phyloP scores from a whole-genome alignment of 108 stramenopile genomes.

The Nannochloropsis oceanica region DNA sequence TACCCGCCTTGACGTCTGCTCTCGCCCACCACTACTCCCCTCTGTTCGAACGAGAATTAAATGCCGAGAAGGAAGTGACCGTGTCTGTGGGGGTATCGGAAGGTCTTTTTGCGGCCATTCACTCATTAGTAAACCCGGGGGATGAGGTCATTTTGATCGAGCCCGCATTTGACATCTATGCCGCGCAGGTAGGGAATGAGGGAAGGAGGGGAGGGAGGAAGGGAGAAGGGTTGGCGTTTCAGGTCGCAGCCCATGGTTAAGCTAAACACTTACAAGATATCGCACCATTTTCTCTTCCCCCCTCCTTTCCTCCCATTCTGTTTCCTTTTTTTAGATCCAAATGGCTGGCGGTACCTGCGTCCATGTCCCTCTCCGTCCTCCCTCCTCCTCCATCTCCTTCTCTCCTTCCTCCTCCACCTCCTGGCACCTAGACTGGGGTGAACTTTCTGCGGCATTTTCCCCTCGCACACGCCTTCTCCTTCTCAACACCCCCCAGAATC shows the following conservation, averaged over 20 bases:
- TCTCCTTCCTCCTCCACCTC: not conserved
- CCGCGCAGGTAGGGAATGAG: not conserved
- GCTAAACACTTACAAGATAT: not conserved
- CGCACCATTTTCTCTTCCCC: too few species aligned
- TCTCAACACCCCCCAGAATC: slow-evolving; percentile 79
- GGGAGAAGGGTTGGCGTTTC: not conserved
- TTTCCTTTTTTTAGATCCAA: not conserved
- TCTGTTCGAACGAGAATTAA: not conserved
- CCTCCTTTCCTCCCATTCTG: not conserved
- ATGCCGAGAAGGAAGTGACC: not conserved
- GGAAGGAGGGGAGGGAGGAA: not conserved
- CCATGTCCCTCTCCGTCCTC: not conserved
- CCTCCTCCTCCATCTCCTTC: not conserved
- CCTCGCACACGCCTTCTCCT: slow-evolving; percentile 68
- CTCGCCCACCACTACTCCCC: not conserved
- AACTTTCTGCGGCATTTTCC: slow-evolving; percentile 51
- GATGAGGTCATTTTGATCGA: slow-evolving; percentile 82
- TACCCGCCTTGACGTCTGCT: not conserved
- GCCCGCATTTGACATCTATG: slow-evolving; percentile 71
- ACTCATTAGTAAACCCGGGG: slow-evolving; percentile 52
- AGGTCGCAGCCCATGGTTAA: not conserved
- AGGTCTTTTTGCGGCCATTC: slow-evolving; percentile 63
- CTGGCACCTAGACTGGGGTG: slow-evolving; percentile 60
- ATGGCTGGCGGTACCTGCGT: slow-evolving; percentile 33
- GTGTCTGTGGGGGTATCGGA: slow-evolving; percentile 39